Conservation (phyloP, 2,329 filamentous ascomycete genomes). For the Aciculosporium take region DNA sequence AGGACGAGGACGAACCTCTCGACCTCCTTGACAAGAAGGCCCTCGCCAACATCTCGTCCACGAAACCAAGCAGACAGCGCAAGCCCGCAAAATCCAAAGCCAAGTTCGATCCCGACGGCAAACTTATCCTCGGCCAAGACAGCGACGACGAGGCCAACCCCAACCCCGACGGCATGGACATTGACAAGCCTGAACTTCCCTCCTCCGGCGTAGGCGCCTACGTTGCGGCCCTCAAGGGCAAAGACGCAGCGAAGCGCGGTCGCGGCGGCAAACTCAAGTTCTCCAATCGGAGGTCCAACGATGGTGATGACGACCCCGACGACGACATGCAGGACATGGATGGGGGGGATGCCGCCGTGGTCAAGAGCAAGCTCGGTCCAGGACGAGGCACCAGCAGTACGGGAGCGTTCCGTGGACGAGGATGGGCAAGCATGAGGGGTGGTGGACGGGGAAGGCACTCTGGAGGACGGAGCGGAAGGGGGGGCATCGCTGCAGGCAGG, state of each 20-base stretch:
- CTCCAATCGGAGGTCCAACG: conserved; percentile 43
- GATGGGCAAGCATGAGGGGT: conserved; percentile 13
- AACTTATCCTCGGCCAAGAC: conserved; percentile 57
- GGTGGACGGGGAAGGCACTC: conserved; percentile 16
- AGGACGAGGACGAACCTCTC: conserved; percentile 87
- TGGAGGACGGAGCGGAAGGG: conserved; percentile 29
- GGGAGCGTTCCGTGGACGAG: conserved; percentile 17
- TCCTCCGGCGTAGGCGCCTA: conserved; percentile 53
- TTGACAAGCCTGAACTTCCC: conserved; percentile 50
- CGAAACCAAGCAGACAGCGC: conserved; percentile 57
- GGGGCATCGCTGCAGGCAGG: conserved; percentile 31
- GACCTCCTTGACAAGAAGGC: conserved; percentile 83
- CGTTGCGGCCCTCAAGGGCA: conserved; percentile 53
- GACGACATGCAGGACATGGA: conserved; percentile 40
- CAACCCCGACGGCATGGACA: conserved; percentile 44
- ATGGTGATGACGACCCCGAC: conserved; percentile 32
- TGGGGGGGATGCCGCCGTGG: conserved; percentile 34
- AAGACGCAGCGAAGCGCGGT: conserved; percentile 49
- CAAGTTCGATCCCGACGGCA: conserved; percentile 62
- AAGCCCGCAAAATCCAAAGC: conserved; percentile 45
- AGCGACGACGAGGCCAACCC: conserved; percentile 31
- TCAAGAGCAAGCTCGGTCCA: conserved; percentile 35
- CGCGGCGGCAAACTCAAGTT: conserved; percentile 58
- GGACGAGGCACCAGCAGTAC: conserved; percentile 14
- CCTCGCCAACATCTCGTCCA: conserved; percentile 84